These are phyloP conservation scores for Talaromyces sp. DNA, from an alignment of 2,329 filamentous ascomycete species.

Conservation along the genomic window DNA sequence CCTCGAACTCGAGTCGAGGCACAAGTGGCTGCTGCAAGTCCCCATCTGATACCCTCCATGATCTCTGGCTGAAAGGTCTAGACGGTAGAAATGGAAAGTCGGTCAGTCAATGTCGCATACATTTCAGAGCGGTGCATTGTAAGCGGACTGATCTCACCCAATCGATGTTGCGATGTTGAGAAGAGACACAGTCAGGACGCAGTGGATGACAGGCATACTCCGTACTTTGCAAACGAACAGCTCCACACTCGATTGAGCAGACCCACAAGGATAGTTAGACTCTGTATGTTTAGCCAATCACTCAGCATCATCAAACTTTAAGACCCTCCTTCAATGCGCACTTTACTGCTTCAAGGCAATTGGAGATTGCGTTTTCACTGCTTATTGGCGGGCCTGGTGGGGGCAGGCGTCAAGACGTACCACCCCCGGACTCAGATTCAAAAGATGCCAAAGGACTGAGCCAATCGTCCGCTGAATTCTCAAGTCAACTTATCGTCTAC, in stretches of 20 bases:
- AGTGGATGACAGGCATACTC: background rate
- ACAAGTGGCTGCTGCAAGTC: background rate
- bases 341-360: background rate
- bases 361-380: background rate
- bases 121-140: background rate
- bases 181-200: background rate
- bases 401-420: background rate
- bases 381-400: background rate
- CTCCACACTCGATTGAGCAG: background rate
- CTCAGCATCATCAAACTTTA: background rate
- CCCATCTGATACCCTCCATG: background rate
- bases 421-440: conserved; percentile 10
- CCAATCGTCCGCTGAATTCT: background rate
- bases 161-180: background rate
- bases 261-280: background rate
- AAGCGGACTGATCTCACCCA: background rate
- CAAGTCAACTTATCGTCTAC: background rate
- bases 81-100: background rate
- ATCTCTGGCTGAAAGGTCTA: background rate
- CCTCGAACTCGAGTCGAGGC: background rate
- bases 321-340: background rate
- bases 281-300: background rate
- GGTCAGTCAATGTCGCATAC: background rate
- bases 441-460: background rate
- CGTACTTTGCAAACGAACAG: background rate